A percentile compares a stretch with the other conserved stretches of the same genome.
phyloP scores from a whole-genome alignment of 2,329 filamentous ascomycete genomes.

The Samsoniella hepiali region DNA sequence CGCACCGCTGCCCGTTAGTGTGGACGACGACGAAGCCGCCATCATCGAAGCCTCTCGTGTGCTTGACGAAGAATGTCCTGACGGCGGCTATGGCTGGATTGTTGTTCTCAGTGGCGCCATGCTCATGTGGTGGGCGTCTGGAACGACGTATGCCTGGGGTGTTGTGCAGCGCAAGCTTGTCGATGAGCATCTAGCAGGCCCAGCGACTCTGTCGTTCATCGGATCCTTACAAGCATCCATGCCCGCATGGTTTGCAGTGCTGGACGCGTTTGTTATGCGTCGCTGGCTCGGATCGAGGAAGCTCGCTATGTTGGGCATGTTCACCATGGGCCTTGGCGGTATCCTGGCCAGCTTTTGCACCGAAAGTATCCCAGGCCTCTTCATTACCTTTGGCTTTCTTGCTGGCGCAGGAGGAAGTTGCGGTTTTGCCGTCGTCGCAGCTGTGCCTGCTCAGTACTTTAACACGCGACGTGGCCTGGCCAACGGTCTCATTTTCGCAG shows the following conservation, averaged over 20 bases:
- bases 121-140: constrained; percentile 51
- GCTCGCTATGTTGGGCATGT: constrained; percentile 45
- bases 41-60: constrained; percentile 38
- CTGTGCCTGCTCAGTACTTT: constrained; percentile 61
- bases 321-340: constrained; percentile 44
- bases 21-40: constrained; percentile 5
- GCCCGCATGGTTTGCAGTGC: constrained; percentile 42
- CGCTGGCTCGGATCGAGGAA: constrained; percentile 41
- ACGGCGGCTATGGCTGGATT: constrained; percentile 51
- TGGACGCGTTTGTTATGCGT: constrained; percentile 46
- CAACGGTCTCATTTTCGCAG: constrained; percentile 53
- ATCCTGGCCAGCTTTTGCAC: constrained; percentile 13
- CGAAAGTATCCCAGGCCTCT: constrained; percentile 26
- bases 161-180: constrained; percentile 54
- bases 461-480: constrained; percentile 51
- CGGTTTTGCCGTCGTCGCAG: constrained; percentile 53
- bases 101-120: constrained; percentile 46
- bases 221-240: constrained; percentile 47
- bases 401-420: constrained; percentile 62
- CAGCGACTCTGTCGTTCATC: constrained; percentile 54
- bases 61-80: constrained; percentile 41
- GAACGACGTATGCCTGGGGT: constrained; percentile 53
- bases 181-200: constrained; percentile 39
- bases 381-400: constrained; percentile 56
- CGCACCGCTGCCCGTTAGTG: background rate